Evolutionary conservation across 768 basidiomycete genomes (phyloP), one percentile per base, ranked within the genome.

Genomic region (Trichaptum fuscoviolaceum): DNA sequence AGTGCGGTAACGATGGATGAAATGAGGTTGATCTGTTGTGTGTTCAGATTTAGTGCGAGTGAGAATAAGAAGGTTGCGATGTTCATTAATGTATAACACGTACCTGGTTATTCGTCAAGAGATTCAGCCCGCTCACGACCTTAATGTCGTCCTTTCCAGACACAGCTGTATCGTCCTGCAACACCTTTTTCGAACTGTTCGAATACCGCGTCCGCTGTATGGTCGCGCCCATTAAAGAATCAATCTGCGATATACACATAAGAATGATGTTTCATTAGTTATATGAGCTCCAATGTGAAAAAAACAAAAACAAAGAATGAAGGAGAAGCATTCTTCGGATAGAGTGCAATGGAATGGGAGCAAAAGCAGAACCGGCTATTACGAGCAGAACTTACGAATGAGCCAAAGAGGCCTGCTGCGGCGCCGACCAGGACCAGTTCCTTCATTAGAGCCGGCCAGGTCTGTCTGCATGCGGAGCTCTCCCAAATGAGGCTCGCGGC

Each of bases 91-190:
- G 25, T 23, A 73, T 67, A 65, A 72, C 68, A 69, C 78, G 71
- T 73, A 90, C 93, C 78, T 93, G 91, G 70, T 92, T 94, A 71
- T 96, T 96, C n/a, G 85, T 87, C 66, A 96, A 79, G 18, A 95
- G 61, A 67, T 92, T 80, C 67, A 83, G 68, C 0, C 95, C 94
- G 52, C 82, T 82, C 58, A 87, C 80, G 62, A 85, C 78, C 70
- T 84, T 85, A 65, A 90, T 77, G 12, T 85, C 80, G 66, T 85
- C 82, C 15, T 78, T 76, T 18, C 72, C 73, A 24, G 73, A 66
- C 35, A 68, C 69, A 12, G 75, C 74, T 0, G 78, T 75, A 17
- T 78, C 80, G 69, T 91, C 87, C 62, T 88, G 87, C 17, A 93
- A 79, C 62, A 97, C 81, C 58, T 83, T 77, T 70, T 87, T 87